Conservation (phyloP, 202 grass and related monocot genomes). For the Panicum hallii region DNA sequence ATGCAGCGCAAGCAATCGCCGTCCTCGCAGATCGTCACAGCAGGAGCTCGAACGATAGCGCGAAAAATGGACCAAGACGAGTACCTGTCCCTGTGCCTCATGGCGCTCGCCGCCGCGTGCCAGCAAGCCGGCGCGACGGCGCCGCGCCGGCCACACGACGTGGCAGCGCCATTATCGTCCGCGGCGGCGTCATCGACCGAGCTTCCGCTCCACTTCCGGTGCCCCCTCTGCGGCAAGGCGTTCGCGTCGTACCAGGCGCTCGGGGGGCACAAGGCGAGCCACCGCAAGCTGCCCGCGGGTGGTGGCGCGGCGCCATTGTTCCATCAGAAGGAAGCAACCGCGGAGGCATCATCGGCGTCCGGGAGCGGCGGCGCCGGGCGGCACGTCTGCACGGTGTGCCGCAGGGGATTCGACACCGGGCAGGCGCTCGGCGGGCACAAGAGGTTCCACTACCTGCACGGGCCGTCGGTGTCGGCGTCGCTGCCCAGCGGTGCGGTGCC, state of each 20-base stretch:
- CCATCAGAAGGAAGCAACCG: neutral
- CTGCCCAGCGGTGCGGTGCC: slow-evolving; percentile 1
- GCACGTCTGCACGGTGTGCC: slow-evolving; percentile 72
- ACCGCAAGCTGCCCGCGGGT: slow-evolving; percentile 55
- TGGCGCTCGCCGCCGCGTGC: slow-evolving; percentile 45
- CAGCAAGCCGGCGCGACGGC: neutral
- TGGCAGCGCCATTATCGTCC: neutral
- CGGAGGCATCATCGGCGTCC: neutral
- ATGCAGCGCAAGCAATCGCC: neutral
- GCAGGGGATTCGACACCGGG: slow-evolving; percentile 56
- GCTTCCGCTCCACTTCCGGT: slow-evolving; percentile 51
- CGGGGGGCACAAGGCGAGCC: slow-evolving; percentile 81
- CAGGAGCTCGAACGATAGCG: neutral
- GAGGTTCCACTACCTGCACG: slow-evolving; percentile 69
- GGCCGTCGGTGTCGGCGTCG: slow-evolving; percentile 37
- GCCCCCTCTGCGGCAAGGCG: slow-evolving; percentile 63
- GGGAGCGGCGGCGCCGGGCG: neutral
- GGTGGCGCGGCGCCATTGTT: neutral
- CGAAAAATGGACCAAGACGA: slow-evolving; percentile 41
- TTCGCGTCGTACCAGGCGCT: slow-evolving; percentile 77
- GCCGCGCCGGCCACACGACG: no score
- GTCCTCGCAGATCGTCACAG: neutral
- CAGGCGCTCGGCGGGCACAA: slow-evolving; percentile 81
- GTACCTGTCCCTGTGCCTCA: slow-evolving; percentile 60
- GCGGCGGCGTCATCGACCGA: neutral